Percentiles rank a stretch among this genome's conserved stretches.
phyloP scores from a whole-genome alignment of 2,329 filamentous ascomycete species.

The Diplodia sapinea region DNA sequence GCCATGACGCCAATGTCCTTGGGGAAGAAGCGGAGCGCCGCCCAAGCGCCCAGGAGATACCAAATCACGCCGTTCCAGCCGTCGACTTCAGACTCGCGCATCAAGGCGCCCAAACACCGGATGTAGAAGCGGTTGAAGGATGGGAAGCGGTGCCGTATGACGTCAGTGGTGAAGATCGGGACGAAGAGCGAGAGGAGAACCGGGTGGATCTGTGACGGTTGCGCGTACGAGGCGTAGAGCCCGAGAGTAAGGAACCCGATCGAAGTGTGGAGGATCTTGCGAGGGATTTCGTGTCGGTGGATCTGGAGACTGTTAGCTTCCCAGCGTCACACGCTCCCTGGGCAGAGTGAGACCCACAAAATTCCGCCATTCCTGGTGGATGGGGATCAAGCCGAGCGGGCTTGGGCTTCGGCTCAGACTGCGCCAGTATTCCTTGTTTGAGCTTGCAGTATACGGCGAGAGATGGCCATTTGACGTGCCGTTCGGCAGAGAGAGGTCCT shows the following conservation, averaged over 20 bases:
- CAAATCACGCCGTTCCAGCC: constrained; percentile 98
- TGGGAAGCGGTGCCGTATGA: constrained; percentile 80
- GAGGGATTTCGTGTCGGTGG: constrained; percentile 95
- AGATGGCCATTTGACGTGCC: constrained; percentile 69
- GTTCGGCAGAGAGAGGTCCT: constrained; percentile 50
- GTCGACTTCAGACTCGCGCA: constrained; percentile 94
- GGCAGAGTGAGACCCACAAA: constrained; percentile 63
- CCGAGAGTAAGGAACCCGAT: constrained; percentile 93
- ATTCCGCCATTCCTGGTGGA: constrained; percentile 87
- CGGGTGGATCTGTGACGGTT: constrained; percentile 79
- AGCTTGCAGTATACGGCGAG: constrained; percentile 63
- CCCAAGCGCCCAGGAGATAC: constrained; percentile 90
- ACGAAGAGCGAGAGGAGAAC: constrained; percentile 80
- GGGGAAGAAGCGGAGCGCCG: constrained; percentile 82
- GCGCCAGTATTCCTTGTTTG: constrained; percentile 76
- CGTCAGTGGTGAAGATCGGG: constrained; percentile 81
- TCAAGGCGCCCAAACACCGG: constrained; percentile 80
- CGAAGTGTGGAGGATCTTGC: constrained; percentile 86
- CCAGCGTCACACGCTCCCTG: neutral
- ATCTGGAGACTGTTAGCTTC: constrained; percentile 46
- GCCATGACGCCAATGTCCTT: constrained; percentile 93
- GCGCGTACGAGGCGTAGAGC: constrained; percentile 80
- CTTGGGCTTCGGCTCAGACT: constrained; percentile 91
- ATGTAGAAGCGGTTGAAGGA: constrained; percentile 89
- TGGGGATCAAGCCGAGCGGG: constrained; percentile 90